Evolutionary conservation across 305 asterid species (phyloP).

Genomic region (Euphrasia arctica): DNA sequence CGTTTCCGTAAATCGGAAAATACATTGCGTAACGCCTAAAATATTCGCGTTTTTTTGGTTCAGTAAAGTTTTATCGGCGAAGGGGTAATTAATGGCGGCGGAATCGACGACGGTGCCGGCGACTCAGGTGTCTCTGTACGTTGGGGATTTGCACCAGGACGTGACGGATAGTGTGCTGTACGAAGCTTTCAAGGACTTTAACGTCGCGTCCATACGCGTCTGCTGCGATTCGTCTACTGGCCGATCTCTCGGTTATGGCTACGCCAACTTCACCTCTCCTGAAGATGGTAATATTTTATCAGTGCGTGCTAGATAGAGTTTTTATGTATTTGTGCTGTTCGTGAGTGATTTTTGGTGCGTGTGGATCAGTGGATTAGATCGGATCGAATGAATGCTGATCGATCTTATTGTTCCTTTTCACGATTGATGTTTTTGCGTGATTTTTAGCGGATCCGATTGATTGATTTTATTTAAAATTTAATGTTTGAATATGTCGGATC

Average conservation of each 20-base stretch:
- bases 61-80: neutral
- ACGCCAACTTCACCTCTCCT: conserved; percentile 64
- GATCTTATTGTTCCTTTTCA: conserved; percentile 20
- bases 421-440: conserved; percentile 12
- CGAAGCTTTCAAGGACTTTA: conserved; percentile 68
- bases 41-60: neutral
- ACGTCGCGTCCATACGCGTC: conserved; percentile 59
- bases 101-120: conserved; percentile 38
- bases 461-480: conserved; percentile 19
- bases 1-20: conserved; percentile 11
- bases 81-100: conserved; percentile 46
- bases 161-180: conserved; percentile 52
- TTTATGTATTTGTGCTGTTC: neutral
- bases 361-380: conserved; percentile 24
- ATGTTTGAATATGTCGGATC: conserved; percentile 19
- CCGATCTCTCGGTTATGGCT: conserved; percentile 85
- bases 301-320: no score
- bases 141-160: conserved; percentile 72
- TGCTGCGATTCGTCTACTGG: conserved; percentile 72
- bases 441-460: conserved; percentile 14
- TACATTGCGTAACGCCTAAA: conserved; percentile 23
- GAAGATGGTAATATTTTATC: conserved; percentile 53
- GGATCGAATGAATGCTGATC: conserved; percentile 10
- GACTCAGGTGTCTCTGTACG: conserved; percentile 65
- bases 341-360: neutral